Percentiles rank a stretch among this genome's conserved stretches.
Conservation (phyloP, 2,329 filamentous ascomycete genomes). For the Sarocladiaceae sp. region DNA sequence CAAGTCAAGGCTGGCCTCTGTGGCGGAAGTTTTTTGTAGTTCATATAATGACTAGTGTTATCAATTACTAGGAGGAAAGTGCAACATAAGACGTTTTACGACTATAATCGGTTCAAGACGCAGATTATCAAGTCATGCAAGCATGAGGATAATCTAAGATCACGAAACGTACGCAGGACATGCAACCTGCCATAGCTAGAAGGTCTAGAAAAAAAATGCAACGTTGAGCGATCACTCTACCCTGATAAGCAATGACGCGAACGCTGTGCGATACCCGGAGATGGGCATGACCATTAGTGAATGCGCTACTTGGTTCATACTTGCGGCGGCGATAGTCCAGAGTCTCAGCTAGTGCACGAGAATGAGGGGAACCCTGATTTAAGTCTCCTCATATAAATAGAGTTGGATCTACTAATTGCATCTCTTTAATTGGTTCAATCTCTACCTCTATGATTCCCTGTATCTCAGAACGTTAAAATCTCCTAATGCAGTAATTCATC, state of each 20-base stretch:
- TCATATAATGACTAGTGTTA: background rate
- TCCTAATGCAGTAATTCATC: background rate
- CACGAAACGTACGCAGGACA: background rate
- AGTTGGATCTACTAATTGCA: background rate
- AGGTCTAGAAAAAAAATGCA: background rate
- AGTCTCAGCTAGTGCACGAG: background rate
- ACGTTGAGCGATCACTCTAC: background rate
- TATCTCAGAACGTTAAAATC: background rate
- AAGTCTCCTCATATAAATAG: background rate
- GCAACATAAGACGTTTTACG: background rate
- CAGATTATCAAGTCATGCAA: background rate
- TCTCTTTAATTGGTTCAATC: background rate
- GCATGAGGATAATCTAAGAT: background rate
- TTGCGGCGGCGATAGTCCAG: background rate
- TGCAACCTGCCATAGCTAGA: background rate
- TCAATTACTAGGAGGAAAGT: background rate
- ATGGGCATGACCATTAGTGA: background rate
- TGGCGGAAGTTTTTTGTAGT: background rate
- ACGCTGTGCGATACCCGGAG: background rate
- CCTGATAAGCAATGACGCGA: background rate
- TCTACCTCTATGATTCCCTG: background rate
- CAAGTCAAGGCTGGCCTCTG: background rate
- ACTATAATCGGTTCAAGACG: background rate
- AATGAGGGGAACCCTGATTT: background rate
- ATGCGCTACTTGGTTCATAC: background rate